phyloP scores from a whole-genome alignment of 495 filamentous ascomycete genomes.

The Penicillium flavigenum region DNA sequence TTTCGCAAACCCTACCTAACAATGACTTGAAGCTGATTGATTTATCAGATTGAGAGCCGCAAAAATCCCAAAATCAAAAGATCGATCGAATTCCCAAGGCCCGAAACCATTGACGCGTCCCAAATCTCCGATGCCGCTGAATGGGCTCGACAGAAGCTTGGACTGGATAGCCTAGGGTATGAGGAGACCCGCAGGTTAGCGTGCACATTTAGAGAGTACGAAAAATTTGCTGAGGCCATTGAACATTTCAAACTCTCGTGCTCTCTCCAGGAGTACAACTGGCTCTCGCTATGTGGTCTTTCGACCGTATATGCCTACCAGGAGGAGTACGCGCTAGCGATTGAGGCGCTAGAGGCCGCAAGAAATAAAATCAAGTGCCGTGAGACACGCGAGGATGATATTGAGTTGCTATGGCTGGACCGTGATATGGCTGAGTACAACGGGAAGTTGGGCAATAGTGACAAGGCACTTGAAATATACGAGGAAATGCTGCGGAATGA shows the following conservation, averaged over 20 bases:
- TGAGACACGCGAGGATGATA: not conserved
- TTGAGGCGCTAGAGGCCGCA: slow-evolving; percentile 12
- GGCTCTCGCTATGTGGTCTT: slow-evolving; percentile 17
- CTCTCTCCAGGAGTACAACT: slow-evolving; percentile 15
- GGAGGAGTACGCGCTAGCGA: slow-evolving; percentile 9
- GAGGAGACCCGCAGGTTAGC: slow-evolving; percentile 19
- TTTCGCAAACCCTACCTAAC: not conserved
- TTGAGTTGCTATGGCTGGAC: not conserved
- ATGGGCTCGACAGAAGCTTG: slow-evolving; percentile 16
- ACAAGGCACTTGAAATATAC: slow-evolving; percentile 13
- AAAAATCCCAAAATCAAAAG: slow-evolving; percentile 9
- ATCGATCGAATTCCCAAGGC: not conserved
- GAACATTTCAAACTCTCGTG: slow-evolving; percentile 20
- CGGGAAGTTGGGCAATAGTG: slow-evolving; percentile 4
- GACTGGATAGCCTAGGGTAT: slow-evolving; percentile 13
- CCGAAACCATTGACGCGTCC: not conserved
- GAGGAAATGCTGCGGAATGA: slow-evolving; percentile 6
- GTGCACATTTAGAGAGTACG: slow-evolving; percentile 11
- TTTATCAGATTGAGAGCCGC: slow-evolving; percentile 13
- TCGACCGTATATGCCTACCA: slow-evolving; percentile 11
- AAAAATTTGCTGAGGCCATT: slow-evolving; percentile 12
- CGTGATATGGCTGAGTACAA: slow-evolving; percentile 15
- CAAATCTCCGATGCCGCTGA: slow-evolving; percentile 9
- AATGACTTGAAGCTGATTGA: not conserved
- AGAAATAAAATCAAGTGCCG: not conserved